phyloP scores from a whole-genome alignment of 768 basidiomycete species.

The Termitomyces sp. region DNA sequence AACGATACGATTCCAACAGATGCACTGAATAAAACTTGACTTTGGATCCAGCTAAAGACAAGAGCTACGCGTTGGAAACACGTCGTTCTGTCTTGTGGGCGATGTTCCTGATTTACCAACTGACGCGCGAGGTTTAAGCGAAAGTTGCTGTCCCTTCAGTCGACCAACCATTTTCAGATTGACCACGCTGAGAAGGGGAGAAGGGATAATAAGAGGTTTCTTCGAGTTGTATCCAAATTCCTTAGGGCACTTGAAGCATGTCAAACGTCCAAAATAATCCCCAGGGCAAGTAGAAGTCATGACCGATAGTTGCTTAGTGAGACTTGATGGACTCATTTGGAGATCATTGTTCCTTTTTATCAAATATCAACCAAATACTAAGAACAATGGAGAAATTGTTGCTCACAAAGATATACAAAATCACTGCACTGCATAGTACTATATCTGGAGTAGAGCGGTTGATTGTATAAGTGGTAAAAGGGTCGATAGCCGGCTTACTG shows the following conservation, averaged over 20 bases:
- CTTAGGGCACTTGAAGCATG: too few species aligned
- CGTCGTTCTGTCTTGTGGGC: not conserved
- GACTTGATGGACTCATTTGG: not conserved
- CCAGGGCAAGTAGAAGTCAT: not conserved
- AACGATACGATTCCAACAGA: constrained; percentile 1
- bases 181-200: not conserved
- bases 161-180: not conserved
- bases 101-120: not conserved
- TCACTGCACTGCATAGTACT: not conserved
- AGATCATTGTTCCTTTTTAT: not conserved
- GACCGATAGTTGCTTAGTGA: not conserved
- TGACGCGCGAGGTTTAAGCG: not conserved
- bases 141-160: too few species aligned
- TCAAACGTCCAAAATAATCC: not conserved
- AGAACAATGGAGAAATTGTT: not conserved
- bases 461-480: not conserved
- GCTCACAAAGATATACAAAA: constrained; percentile 1
- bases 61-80: not conserved
- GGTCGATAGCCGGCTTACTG: not conserved
- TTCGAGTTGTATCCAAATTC: too few species aligned
- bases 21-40: not conserved
- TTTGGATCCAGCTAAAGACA: not conserved
- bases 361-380: not conserved
- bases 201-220: not conserved
- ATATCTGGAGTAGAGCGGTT: not conserved